Evolutionary conservation across 1,284 basidiomycete genomes (phyloP).

Genomic region (Trametes pubescens): DNA sequence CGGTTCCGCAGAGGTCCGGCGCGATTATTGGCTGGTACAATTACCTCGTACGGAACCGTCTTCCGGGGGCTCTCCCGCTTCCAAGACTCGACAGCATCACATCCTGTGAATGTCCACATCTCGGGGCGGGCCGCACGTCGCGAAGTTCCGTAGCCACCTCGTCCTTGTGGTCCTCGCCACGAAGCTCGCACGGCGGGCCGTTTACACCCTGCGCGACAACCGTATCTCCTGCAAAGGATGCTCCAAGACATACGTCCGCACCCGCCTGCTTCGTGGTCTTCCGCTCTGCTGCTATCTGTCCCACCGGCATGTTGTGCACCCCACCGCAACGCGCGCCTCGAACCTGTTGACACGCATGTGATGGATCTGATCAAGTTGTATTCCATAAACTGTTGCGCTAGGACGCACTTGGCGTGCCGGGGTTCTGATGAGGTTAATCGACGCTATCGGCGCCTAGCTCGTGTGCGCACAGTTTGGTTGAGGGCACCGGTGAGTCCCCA

Average conservation of each 20-base stretch:
- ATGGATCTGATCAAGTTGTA: constrained; percentile 16
- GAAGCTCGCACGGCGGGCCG: constrained; percentile 17
- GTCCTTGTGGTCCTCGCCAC: neutral
- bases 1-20: neutral
- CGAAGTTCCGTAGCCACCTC: neutral
- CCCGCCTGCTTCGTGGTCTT: neutral
- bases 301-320: neutral
- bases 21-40: neutral
- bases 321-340: neutral
- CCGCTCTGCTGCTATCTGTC: neutral
- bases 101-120: neutral
- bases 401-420: neutral
- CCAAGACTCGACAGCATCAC: constrained; percentile 1
- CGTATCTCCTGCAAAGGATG: constrained; percentile 9
- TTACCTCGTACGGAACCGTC: neutral
- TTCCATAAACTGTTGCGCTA: constrained; percentile 14
- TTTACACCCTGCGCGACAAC: constrained; percentile 3
- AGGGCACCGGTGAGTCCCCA: constrained; percentile 2
- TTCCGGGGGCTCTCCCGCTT: neutral
- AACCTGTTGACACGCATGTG: constrained; percentile 1
- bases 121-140: neutral
- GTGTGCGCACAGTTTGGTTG: neutral
- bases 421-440: constrained; percentile 16
- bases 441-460: constrained; percentile 3
- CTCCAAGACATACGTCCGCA: neutral